Percentiles rank a stretch among this genome's conserved stretches.
These are phyloP conservation scores for Suillus tomentosus DNA, from an alignment of 768 basidiomycete species.

Conservation along the genomic window DNA sequence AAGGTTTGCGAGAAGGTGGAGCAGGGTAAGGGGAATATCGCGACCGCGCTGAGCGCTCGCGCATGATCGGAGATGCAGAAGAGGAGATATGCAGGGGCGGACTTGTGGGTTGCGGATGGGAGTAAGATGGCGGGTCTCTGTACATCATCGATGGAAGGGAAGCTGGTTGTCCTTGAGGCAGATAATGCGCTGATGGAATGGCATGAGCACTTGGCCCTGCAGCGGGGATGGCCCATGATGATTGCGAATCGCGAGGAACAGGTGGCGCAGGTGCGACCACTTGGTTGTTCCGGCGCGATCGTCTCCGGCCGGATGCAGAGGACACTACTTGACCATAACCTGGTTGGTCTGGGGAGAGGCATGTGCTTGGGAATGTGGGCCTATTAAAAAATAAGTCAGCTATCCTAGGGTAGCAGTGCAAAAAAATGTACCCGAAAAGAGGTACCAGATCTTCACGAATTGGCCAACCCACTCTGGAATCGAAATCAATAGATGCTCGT, in stretches of 20 bases:
- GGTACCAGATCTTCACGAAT: conserved; percentile 86
- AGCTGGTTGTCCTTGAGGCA: conserved; percentile 26
- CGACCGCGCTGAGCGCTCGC: conserved; percentile 26
- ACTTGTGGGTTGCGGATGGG: conserved; percentile 33
- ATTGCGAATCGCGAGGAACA: conserved; percentile 34
- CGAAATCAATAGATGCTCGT: conserved; percentile 16
- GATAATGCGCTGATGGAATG: conserved; percentile 21
- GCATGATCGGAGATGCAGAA: conserved; percentile 27
- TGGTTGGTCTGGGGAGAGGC: conserved; percentile 81
- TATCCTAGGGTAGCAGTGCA: not conserved
- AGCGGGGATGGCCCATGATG: conserved; percentile 50
- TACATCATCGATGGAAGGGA: conserved; percentile 28
- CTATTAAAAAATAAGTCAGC: conserved; percentile 38
- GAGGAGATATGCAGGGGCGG: conserved; percentile 35
- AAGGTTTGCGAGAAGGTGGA: conserved; percentile 29
- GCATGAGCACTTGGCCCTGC: conserved; percentile 28
- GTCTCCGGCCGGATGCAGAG: conserved; percentile 57
- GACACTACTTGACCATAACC: conserved; percentile 85
- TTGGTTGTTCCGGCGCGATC: conserved; percentile 56
- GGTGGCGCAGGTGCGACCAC: conserved; percentile 34
- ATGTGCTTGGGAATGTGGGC: conserved; percentile 81
- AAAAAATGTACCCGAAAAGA: conserved; percentile 71
- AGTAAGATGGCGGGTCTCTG: conserved; percentile 22
- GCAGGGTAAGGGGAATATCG: conserved; percentile 52
- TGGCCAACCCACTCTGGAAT: conserved; percentile 77